Percentiles rank a stretch among this genome's conserved stretches.
Evolutionary conservation across 2,329 filamentous ascomycete species (phyloP).

Genomic region (Plectosphaerella sp.): DNA sequence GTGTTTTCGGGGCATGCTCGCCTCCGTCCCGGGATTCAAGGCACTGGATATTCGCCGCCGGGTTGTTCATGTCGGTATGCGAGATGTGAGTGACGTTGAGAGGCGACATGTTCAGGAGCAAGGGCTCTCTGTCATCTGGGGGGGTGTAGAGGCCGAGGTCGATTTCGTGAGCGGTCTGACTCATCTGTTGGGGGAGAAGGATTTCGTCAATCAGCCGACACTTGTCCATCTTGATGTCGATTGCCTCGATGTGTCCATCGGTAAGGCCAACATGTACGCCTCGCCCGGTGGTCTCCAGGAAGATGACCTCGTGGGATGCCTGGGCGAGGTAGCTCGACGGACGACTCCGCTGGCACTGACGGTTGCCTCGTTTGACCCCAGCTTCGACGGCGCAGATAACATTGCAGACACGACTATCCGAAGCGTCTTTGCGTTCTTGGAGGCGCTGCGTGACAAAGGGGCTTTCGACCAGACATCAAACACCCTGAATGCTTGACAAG

Average conservation of each 20-base stretch:
- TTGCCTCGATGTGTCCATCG: constrained; percentile 24
- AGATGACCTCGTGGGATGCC: constrained; percentile 15
- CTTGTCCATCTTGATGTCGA: constrained; percentile 31
- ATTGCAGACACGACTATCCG: constrained; percentile 6
- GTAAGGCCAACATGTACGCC: constrained; percentile 29
- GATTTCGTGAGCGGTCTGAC: constrained; percentile 10
- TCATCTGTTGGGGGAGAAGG: constrained; percentile 8
- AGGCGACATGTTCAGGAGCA: constrained; percentile 21
- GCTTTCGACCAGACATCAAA: no score
- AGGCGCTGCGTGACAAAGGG: no score
- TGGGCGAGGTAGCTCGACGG: constrained; percentile 9
- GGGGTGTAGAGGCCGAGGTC: constrained; percentile 1
- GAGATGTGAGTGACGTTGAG: constrained; percentile 23
- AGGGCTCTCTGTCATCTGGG: constrained; percentile 24
- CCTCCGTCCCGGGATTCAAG: constrained; percentile 11
- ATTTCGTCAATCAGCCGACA: constrained; percentile 5
- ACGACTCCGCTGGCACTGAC: constrained; percentile 14
- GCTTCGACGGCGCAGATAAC: constrained; percentile 9
- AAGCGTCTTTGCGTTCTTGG: not conserved
- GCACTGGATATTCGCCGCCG: constrained; percentile 9
- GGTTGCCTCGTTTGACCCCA: constrained; percentile 18
- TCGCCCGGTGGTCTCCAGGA: constrained; percentile 25
- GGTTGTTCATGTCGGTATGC: constrained; percentile 20
- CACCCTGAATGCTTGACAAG: no score
- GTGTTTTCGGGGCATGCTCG: constrained; percentile 17